Base-by-base conservation (phyloP, 208 protist genomes). In the Trypanosomatidae sp. region DNA sequence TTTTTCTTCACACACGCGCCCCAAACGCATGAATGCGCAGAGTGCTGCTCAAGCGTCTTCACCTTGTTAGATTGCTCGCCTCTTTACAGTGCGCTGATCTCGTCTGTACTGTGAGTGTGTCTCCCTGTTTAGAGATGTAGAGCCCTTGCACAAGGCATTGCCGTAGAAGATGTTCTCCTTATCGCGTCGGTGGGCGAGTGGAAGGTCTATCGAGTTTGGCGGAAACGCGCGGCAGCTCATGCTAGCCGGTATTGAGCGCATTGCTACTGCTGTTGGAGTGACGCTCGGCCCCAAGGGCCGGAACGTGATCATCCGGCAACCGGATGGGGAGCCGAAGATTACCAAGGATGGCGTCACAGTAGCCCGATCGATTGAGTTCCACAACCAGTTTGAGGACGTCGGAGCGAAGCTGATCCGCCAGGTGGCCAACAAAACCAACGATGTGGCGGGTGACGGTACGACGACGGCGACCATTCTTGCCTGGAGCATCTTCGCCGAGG, bases 281-380 rank as follows among this genome's bases (percentile, higher is more conserved):
- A 99, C 99, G 39, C 91, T 99, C 3, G 99, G 99, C 22, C 99
- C 99, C 65, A 99, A 99, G 87, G 99, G 99, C 43, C 88, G 99
- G 62, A 99, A 99, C 76, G 98, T 99, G 8, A 95, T 99, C 33
- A 97, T 99, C 62, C 98, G 99, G 43, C 98, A 99, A 80, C 68
- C 87, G 39, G 99, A 97, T 78, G 98, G 99, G 43, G 80, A 98
- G 52, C 99, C 99, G 60, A 99, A 99, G 85, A 99, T 99, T 83
- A 99, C 99, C 44, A 99, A 99, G 89, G 99, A 99, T 80, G 99
- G 99, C 89, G 99, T 99, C n/a, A 99, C 99, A n/a, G 99, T 99
- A 8, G 99, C 99, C 28, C 99, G 99, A 78, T 91, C 93, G 56
- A 99, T 99, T 81, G 98, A 99, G 71, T 99, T 99, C 70, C 85